phyloP scores from a whole-genome alignment of 352 stramenopile species.

The Globisporangium echinulatum region DNA sequence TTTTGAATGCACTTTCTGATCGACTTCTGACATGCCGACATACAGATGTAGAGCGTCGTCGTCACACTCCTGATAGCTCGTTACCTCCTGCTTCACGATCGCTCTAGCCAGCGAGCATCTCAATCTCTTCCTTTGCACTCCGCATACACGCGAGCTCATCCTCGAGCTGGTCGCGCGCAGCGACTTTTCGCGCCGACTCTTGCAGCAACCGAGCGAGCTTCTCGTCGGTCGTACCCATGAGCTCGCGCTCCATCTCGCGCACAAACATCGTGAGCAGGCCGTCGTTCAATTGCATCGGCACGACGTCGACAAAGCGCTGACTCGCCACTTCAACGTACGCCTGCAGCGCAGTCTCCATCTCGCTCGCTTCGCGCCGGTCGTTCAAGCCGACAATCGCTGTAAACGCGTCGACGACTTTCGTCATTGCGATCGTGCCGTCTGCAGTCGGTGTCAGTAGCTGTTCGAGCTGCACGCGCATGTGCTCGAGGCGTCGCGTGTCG shows the following conservation, averaged over 20 bases:
- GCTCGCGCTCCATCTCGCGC: slow-evolving; percentile 22
- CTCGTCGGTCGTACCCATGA: slow-evolving; percentile 25
- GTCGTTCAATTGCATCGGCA: slow-evolving; percentile 35
- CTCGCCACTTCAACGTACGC: slow-evolving; percentile 29
- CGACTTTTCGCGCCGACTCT: slow-evolving; percentile 10
- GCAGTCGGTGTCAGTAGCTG: neutral
- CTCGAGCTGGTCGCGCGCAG: neutral
- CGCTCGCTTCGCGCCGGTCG: slow-evolving; percentile 27
- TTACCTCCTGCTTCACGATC: neutral
- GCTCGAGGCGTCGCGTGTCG: slow-evolving; percentile 16
- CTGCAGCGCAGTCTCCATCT: slow-evolving; percentile 29
- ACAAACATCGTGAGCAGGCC: slow-evolving; percentile 29
- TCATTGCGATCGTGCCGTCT: neutral
- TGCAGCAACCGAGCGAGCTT: slow-evolving; percentile 24
- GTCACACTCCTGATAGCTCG: neutral
- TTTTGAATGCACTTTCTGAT: too few species aligned
- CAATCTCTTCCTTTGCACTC: neutral
- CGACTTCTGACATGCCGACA: too few species aligned
- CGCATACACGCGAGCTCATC: neutral
- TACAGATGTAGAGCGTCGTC: neutral
- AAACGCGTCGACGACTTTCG: slow-evolving; percentile 2
- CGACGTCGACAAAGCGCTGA: slow-evolving; percentile 25
- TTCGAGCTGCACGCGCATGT: slow-evolving; percentile 16
- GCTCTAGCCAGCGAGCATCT: neutral
- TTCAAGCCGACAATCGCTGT: slow-evolving; percentile 5